Percentiles rank a stretch among this genome's conserved stretches.
Evolutionary conservation across 371 early-diverging fungal species (phyloP).

Genomic region (Rhizopus microsporus): DNA sequence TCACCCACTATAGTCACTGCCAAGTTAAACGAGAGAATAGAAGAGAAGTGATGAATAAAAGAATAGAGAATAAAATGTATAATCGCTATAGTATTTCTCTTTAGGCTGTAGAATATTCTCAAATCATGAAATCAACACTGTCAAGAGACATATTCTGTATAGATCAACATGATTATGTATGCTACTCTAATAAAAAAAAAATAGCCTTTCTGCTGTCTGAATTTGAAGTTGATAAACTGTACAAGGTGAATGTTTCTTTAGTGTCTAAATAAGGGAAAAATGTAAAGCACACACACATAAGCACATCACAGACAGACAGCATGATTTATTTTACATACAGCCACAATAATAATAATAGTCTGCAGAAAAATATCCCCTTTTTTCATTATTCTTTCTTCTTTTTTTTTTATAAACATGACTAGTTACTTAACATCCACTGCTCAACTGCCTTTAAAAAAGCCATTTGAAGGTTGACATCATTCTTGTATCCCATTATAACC

Average conservation of each 20-base stretch:
- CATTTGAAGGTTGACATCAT: constrained; percentile 14
- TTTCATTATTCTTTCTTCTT: not conserved
- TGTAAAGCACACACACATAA: not conserved
- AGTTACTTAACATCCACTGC: constrained; percentile 8
- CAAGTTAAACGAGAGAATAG: too few relatives aligned
- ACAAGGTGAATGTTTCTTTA: constrained; percentile 3
- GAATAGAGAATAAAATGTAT: too few relatives aligned
- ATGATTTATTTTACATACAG: not conserved
- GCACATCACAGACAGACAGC: not conserved
- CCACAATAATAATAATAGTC: not conserved
- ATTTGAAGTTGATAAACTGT: too few relatives aligned
- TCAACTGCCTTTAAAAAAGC: constrained; percentile 15
- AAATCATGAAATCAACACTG: too few relatives aligned
- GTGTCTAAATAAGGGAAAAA: constrained; percentile 6
- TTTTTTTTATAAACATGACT: constrained; percentile 5
- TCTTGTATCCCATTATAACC: not conserved
- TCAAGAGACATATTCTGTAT: too few relatives aligned
- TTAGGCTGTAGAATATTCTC: too few relatives aligned
- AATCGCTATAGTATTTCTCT: too few relatives aligned
- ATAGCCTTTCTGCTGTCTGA: too few relatives aligned
- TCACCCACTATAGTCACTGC: too few relatives aligned
- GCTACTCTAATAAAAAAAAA: too few relatives aligned
- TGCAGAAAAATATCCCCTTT: not conserved
- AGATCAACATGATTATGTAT: too few relatives aligned
- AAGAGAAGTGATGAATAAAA: too few relatives aligned